A percentile compares a stretch with the other conserved stretches of the same genome.
Evolutionary conservation across 495 filamentous ascomycete genomes (phyloP).

Genomic region (Neurospora cerealis): DNA sequence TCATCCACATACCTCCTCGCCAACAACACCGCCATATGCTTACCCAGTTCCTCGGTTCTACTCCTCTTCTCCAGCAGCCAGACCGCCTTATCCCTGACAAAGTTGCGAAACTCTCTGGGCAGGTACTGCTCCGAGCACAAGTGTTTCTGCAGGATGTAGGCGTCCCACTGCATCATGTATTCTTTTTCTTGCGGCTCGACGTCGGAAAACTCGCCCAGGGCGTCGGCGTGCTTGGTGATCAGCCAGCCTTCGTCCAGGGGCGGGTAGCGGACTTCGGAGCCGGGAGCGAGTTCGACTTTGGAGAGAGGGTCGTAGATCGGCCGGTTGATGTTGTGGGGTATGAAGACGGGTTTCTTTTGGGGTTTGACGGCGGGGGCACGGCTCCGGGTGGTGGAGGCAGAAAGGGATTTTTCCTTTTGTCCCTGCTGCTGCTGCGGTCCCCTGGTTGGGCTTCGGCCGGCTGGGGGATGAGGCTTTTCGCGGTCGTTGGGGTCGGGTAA

Average conservation of each 20-base stretch:
- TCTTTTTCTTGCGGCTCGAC: slow-evolving; percentile 40
- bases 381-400: slow-evolving; percentile 2
- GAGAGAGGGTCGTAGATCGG: slow-evolving; percentile 41
- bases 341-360: slow-evolving; percentile 15
- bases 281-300: slow-evolving; percentile 37
- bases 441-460: not conserved
- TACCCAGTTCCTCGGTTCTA: slow-evolving; percentile 35
- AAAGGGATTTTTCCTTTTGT: not conserved
- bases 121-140: slow-evolving; percentile 38
- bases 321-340: slow-evolving; percentile 35
- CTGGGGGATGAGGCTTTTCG: slow-evolving; percentile 8
- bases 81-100: slow-evolving; percentile 29
- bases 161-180: slow-evolving; percentile 42
- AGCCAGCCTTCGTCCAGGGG: slow-evolving; percentile 40
- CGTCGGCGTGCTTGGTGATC: slow-evolving; percentile 41
- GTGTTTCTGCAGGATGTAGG: slow-evolving; percentile 34
- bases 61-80: slow-evolving; percentile 33
- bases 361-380: not conserved
- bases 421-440: not conserved
- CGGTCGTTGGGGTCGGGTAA: slow-evolving; percentile 25
- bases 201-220: slow-evolving; percentile 40
- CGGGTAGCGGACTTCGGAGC: slow-evolving; percentile 30
- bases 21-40: slow-evolving; percentile 34
- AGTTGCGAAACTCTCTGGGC: slow-evolving; percentile 32
- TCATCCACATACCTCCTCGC: slow-evolving; percentile 30